These are phyloP conservation scores for Begonia peltatifolia DNA, from an alignment of 306 rosid species.

Conservation along the genomic window DNA sequence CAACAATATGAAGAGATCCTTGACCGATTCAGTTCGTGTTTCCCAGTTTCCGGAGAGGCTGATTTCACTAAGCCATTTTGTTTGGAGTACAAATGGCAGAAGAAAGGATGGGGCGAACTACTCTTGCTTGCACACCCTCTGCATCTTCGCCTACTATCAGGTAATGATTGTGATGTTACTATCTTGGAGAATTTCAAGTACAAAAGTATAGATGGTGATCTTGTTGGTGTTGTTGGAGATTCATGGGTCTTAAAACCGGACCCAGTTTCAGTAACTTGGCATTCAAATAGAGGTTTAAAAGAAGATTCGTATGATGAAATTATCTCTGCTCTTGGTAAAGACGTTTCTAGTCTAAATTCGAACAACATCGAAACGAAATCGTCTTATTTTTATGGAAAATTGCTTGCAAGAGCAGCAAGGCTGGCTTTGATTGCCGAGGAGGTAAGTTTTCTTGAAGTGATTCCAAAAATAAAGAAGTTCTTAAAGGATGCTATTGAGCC, in stretches of 20 bases:
- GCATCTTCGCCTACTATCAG: conserved; percentile 39
- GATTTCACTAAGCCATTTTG: conserved; percentile 33
- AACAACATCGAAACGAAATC: conserved; percentile 18
- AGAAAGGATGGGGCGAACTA: conserved; percentile 59
- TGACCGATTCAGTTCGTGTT: conserved; percentile 45
- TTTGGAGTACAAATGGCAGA: conserved; percentile 67
- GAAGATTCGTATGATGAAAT: conserved; percentile 31
- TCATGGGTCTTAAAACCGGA: conserved; percentile 52
- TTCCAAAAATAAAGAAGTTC: conserved; percentile 34
- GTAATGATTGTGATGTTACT: conserved; percentile 14
- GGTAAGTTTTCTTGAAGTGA: conserved; percentile 31
- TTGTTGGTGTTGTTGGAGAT: conserved; percentile 72
- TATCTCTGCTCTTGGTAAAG: conserved; percentile 36
- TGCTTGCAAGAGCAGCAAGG: conserved; percentile 78
- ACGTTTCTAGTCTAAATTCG: conserved; percentile 37
- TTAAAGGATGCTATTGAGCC: conserved; percentile 64
- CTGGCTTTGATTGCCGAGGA: conserved; percentile 87
- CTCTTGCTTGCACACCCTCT: conserved; percentile 77
- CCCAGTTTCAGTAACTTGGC: conserved; percentile 61
- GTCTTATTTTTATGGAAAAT: conserved; percentile 58
- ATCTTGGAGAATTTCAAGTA: conserved; percentile 46
- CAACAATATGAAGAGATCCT: conserved; percentile 24
- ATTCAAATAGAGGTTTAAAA: conserved; percentile 45
- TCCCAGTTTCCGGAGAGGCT: conserved; percentile 66
- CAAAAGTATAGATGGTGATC: conserved; percentile 79